phyloP scores from a whole-genome alignment of 106 monocot genomes.

The Dendrobium officinale region DNA sequence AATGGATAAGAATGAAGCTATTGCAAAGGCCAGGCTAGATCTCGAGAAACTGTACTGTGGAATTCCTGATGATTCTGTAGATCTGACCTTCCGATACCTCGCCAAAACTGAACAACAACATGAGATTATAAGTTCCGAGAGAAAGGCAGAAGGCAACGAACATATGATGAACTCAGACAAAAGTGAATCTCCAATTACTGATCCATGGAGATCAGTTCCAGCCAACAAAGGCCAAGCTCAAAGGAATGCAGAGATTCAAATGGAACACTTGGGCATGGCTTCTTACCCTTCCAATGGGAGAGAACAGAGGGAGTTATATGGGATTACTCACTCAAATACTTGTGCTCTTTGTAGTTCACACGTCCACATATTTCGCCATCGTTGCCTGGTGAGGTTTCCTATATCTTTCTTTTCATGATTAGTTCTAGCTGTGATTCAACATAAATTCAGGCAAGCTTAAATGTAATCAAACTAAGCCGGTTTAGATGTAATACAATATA shows the following conservation, averaged over 20 bases:
- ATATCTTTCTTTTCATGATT: no score
- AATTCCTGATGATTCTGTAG: slow-evolving; percentile 32
- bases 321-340: slow-evolving; percentile 48
- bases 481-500: no score
- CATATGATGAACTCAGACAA: slow-evolving; percentile 8
- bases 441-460: no score
- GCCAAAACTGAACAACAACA: not conserved
- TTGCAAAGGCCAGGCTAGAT: slow-evolving; percentile 21
- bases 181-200: not conserved
- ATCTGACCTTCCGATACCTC: slow-evolving; percentile 45
- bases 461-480: no score
- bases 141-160: no score
- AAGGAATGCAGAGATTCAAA: not conserved
- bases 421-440: no score
- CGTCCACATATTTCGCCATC: slow-evolving; percentile 31
- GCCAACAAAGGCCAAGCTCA: not conserved
- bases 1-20: slow-evolving; percentile 26
- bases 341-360: slow-evolving; percentile 34
- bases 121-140: no score
- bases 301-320: slow-evolving; percentile 7
- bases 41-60: slow-evolving; percentile 41
- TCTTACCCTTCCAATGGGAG: not conserved
- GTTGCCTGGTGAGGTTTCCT: slow-evolving; percentile 33
- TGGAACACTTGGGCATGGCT: not conserved
- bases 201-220: not conserved